Evolutionary conservation across 164 flowering plant genomes (phyloP), one percentile per base, ranked within the genome.

Genomic region (Berberis thunbergii): DNA sequence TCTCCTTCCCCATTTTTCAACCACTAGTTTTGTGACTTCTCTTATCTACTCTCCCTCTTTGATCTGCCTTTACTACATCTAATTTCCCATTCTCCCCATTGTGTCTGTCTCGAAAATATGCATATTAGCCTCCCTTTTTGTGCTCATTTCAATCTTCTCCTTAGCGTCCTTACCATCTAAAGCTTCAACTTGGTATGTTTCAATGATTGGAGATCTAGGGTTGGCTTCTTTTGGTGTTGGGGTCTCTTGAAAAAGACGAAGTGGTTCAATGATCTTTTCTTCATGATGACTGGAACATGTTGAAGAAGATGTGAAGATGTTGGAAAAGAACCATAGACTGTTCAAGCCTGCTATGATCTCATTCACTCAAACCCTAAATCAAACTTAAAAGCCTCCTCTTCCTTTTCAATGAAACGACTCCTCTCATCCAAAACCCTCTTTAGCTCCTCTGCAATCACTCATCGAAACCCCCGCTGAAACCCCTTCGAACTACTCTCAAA

Each of bases 271-370:
- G 43, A 48, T 44, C 26, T 48, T 55, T 10, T 39, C 50, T 49
- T 53, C 43, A 57, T 26, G 11, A 39, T 13, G 4, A 2, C 38
- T 6, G 40, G 43, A 62, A 55, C 57, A 39, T 7, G 55, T 60
- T 68, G 46, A 6, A 44, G 71, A 41, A 41, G 75, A 57, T 45
- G 73, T 59, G 11, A 78, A 56, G 43, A 77, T 61, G 59, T 69
- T 80, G 73, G 71, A 63, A 77, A 68, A 82, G 68, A 73, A 78
- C 83, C 84, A 82, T 55, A 75, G 62, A 26, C 26, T 60, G 49
- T 82, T 84, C 1, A 78, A 65, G 52, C 64, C 59, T 63, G 78
- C 80, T 41, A 73, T 5, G 50, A 78, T 43, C 55, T 26, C 26
- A 26, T 61, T 40, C 45, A 44, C 62, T 39, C 53, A 60, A 4